Conservation (phyloP, 345 rosid genomes). For the Eucalyptus decipiens region DNA sequence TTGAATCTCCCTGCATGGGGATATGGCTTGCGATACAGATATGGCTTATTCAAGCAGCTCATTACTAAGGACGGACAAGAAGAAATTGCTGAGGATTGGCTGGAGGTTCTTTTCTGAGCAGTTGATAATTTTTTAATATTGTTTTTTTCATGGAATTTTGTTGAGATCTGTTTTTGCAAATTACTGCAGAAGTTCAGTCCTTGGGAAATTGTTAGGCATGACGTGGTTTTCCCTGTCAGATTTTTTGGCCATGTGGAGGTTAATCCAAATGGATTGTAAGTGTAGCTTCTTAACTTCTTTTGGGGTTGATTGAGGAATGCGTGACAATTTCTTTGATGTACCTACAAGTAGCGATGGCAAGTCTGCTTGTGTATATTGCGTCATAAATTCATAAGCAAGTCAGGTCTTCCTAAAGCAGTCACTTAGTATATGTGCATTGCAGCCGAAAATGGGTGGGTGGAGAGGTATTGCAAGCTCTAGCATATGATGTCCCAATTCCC, state of each 20-base stretch:
- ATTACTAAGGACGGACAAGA: constrained; percentile 87
- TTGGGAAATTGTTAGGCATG: constrained; percentile 98
- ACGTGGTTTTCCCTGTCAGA: constrained; percentile 74
- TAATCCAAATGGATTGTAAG: constrained; percentile 83
- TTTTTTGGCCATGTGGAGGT: constrained; percentile 75
- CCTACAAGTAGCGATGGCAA: not conserved
- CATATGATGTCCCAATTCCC: constrained; percentile 94
- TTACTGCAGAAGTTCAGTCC: constrained; percentile 93
- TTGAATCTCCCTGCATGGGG: constrained; percentile 98
- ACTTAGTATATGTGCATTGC: constrained; percentile 7
- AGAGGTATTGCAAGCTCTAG: constrained; percentile 80
- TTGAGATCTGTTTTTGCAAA: constrained; percentile 4
- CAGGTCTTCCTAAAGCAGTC: not conserved
- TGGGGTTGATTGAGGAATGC: not conserved
- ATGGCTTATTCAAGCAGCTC: constrained; percentile 85
- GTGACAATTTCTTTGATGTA: not conserved
- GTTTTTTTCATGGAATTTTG: not conserved
- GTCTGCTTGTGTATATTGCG: not conserved
- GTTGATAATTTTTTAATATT: not conserved
- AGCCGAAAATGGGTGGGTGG: constrained; percentile 91
- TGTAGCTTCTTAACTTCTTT: not conserved
- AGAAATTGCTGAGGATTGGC: constrained; percentile 98
- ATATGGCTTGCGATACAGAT: constrained; percentile 87
- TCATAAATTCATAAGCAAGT: not conserved
- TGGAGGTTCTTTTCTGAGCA: constrained; percentile 47